A percentile compares a stretch with the other conserved stretches of the same genome.
Evolutionary conservation across 805 yeast genomes (phyloP).

Genomic region (Candida arabinofermentans): DNA sequence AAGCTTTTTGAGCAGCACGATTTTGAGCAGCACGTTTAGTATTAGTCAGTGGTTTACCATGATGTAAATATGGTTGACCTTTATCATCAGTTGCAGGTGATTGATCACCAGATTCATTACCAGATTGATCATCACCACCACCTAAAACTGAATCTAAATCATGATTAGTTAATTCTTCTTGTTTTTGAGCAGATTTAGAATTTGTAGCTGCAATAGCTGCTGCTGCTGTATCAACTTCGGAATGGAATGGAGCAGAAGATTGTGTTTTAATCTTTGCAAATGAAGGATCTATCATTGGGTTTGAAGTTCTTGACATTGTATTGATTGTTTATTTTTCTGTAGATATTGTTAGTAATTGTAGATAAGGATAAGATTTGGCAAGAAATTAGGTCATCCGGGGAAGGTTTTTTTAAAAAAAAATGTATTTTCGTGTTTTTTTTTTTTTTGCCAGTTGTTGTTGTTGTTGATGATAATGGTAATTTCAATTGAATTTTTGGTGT

Average conservation of each 20-base stretch:
- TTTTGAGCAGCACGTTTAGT: conserved; percentile 91
- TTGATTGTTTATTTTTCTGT: neutral
- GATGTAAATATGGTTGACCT: conserved; percentile 14
- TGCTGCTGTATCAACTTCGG: conserved; percentile 30
- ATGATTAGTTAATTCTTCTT: neutral
- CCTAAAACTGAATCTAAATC: neutral
- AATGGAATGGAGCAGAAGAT: conserved; percentile 4
- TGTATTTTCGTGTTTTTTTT: too few relatives aligned
- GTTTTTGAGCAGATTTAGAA: conserved; percentile 1
- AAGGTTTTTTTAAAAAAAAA: too few relatives aligned
- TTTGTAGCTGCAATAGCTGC: conserved; percentile 27
- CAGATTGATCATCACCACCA: neutral
- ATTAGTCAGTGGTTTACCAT: conserved; percentile 45
- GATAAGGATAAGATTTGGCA: neutral
- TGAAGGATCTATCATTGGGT: conserved; percentile 17
- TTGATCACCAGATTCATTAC: neutral
- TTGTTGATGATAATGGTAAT: too few relatives aligned
- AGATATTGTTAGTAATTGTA: neutral
- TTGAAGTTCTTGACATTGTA: conserved; percentile 1
- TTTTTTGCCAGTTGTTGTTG: too few relatives aligned
- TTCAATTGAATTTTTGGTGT: too few relatives aligned
- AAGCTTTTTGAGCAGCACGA: conserved; percentile 88
- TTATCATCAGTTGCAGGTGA: conserved; percentile 17
- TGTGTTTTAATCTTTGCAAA: conserved; percentile 13
- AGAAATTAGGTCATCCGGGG: neutral